Conservation (phyloP, 2,329 filamentous ascomycete species). For the Scedosporium boydii region DNA sequence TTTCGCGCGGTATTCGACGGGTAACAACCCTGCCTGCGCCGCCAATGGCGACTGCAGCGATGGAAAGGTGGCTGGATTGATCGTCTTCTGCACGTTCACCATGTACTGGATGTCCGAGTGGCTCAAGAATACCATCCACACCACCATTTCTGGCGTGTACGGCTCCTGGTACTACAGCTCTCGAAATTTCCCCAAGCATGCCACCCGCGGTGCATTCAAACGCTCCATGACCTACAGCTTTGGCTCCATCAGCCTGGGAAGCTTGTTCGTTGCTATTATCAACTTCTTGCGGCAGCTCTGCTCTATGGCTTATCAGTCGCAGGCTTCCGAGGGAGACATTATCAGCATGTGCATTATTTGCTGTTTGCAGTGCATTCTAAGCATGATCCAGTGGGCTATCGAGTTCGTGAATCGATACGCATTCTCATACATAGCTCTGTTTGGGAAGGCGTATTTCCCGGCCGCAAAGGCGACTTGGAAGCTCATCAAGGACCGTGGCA, state of each 20-base stretch:
- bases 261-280: conserved; percentile 76
- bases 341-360: conserved; percentile 60
- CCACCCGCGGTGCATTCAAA: conserved; percentile 74
- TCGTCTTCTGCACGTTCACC: conserved; percentile 83
- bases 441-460: conserved; percentile 78
- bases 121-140: conserved; percentile 89
- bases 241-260: conserved; percentile 81
- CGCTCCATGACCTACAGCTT: conserved; percentile 85
- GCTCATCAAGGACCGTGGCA: conserved; percentile 85
- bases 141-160: conserved; percentile 78
- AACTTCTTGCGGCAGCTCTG: conserved; percentile 75
- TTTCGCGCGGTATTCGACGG: conserved; percentile 68
- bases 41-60: conserved; percentile 55
- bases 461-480: conserved; percentile 85
- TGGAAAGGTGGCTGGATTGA: conserved; percentile 71
- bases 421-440: conserved; percentile 86
- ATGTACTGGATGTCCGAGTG: conserved; percentile 93
- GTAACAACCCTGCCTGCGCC: conserved; percentile 41
- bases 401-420: conserved; percentile 88
- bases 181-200: conserved; percentile 60
- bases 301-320: conserved; percentile 62
- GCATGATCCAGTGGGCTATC: conserved; percentile 73
- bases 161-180: conserved; percentile 86
- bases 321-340: conserved; percentile 59
- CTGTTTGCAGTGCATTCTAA: conserved; percentile 65